Percentiles rank a stretch among this genome's conserved stretches.
phyloP scores from a whole-genome alignment of 768 basidiomycete genomes.

The Mycena rosella region DNA sequence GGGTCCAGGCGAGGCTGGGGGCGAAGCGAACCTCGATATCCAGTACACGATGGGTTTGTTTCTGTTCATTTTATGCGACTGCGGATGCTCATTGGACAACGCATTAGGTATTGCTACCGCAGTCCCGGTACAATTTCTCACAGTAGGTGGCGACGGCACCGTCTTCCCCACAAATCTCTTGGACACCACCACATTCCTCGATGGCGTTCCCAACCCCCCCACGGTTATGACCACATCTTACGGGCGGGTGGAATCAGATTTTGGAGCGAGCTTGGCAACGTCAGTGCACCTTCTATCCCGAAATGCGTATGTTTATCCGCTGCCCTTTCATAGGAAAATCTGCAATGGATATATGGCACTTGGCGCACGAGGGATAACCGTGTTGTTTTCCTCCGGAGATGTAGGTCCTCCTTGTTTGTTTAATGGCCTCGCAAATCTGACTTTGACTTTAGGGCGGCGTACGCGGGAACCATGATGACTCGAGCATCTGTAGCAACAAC shows the following conservation, averaged over 20 bases:
- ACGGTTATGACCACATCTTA: background rate
- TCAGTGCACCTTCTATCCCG: background rate
- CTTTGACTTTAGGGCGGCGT: slow-evolving; percentile 17
- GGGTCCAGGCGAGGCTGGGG: no score
- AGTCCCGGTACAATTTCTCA: slow-evolving; percentile 12
- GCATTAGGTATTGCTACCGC: background rate
- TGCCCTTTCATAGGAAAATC: slow-evolving; percentile 28
- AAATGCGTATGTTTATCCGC: no score
- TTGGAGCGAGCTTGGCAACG: background rate
- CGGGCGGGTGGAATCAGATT: background rate
- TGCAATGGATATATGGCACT: slow-evolving; percentile 17
- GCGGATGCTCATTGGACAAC: slow-evolving; percentile 2
- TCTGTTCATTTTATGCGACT: background rate
- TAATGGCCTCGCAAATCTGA: background rate
- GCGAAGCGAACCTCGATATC: no score
- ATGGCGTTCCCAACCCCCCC: background rate
- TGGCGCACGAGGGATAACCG: slow-evolving; percentile 28
- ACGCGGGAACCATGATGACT: slow-evolving; percentile 18
- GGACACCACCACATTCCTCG: background rate
- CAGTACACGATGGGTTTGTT: no score
- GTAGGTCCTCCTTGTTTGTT: background rate
- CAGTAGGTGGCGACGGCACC: slow-evolving; percentile 34
- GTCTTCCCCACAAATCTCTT: background rate
- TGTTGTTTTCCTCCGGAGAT: slow-evolving; percentile 41
- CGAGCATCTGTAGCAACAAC: slow-evolving; percentile 19